Percentiles rank a stretch among this genome's conserved stretches.
Conservation (phyloP, 164 flowering plant genomes). For the Vitis rotundifolia region DNA sequence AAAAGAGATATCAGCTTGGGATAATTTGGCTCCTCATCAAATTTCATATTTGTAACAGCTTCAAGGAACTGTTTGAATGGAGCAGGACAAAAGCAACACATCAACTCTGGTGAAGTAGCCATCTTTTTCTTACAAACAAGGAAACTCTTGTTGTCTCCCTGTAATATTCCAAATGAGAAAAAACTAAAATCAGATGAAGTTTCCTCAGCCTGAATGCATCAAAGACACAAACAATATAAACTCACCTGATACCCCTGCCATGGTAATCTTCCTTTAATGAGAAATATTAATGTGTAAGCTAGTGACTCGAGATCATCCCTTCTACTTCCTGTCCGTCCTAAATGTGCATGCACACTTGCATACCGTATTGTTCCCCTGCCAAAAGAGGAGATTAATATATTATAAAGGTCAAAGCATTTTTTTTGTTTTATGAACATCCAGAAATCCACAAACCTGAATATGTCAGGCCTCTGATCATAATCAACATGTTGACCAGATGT, state of each 20-base stretch:
- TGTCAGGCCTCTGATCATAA: conserved; percentile 91
- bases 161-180: conserved; percentile 11
- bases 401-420: not conserved
- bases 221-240: not conserved
- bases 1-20: conserved; percentile 67
- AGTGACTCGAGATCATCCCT: conserved; percentile 94
- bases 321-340: conserved; percentile 87
- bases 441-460: conserved; percentile 62
- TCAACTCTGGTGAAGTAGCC: conserved; percentile 77
- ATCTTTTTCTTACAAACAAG: conserved; percentile 89
- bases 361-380: conserved; percentile 84
- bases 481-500: conserved; percentile 79
- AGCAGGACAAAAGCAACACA: conserved; percentile 77
- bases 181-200: not conserved
- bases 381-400: conserved; percentile 7
- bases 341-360: conserved; percentile 94
- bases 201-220: not conserved
- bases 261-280: conserved; percentile 75
- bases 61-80: conserved; percentile 81
- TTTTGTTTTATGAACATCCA: not conserved
- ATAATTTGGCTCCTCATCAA: conserved; percentile 93
- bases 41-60: conserved; percentile 77
- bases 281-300: conserved; percentile 82
- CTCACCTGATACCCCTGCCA: conserved; percentile 92
- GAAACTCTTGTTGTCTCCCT: conserved; percentile 93